Evolutionary conservation across 2,329 filamentous ascomycete species (phyloP).

Genomic region (Xylogone sp.): DNA sequence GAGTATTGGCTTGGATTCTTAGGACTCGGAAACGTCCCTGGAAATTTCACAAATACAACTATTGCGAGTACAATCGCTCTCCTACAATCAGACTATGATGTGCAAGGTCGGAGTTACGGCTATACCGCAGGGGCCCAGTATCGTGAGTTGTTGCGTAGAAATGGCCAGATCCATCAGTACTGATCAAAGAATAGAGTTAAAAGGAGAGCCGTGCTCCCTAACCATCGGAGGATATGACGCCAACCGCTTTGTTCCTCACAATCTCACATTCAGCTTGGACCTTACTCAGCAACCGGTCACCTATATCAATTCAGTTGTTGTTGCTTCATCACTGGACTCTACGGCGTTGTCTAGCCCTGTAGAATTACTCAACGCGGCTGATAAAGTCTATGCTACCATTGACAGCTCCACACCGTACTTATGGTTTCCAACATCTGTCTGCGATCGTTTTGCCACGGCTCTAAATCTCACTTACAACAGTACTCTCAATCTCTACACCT

Average conservation of each 20-base stretch:
- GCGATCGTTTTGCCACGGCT: conserved; percentile 58
- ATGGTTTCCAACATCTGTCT: conserved; percentile 58
- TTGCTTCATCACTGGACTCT: conserved; percentile 28
- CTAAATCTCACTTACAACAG: conserved; percentile 65
- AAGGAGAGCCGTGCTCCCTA: conserved; percentile 50
- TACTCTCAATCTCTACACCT: conserved; percentile 59
- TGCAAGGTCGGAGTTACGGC: conserved; percentile 71
- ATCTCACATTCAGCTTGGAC: conserved; percentile 54
- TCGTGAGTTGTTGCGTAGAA: conserved; percentile 39
- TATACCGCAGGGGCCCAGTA: conserved; percentile 76
- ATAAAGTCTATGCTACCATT: conserved; percentile 34
- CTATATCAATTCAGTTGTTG: conserved; percentile 19
- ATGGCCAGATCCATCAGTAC: conserved; percentile 1
- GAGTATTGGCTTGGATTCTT: conserved; percentile 51
- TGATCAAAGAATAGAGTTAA: conserved; percentile 32
- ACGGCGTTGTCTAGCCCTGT: conserved; percentile 52
- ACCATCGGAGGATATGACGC: conserved; percentile 69
- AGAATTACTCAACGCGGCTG: conserved; percentile 14
- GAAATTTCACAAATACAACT: conserved; percentile 46
- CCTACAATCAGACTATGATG: conserved; percentile 53
- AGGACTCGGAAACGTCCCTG: conserved; percentile 52
- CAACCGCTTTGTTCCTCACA: conserved; percentile 57
- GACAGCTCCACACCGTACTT: conserved; percentile 63
- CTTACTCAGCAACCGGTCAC: conserved; percentile 41
- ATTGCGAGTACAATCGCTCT: conserved; percentile 52